These are phyloP conservation scores for Phytopythium cucurbitacearum DNA, from an alignment of 352 stramenopile species.

Conservation along the genomic window DNA sequence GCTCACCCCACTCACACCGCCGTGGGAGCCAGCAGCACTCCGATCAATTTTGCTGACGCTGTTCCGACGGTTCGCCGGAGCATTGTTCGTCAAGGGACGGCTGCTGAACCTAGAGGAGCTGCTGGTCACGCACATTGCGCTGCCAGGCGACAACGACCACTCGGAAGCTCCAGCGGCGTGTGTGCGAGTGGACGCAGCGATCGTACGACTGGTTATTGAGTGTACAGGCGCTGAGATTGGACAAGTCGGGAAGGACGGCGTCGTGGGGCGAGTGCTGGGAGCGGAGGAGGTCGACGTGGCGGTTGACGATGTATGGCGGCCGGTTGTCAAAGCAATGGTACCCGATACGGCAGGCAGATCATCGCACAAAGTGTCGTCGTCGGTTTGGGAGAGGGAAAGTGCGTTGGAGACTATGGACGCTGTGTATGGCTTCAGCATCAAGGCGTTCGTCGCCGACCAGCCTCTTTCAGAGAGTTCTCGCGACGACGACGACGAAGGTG, in stretches of 20 bases:
- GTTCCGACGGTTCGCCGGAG: slow-evolving; percentile 22
- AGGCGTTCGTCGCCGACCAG: not conserved
- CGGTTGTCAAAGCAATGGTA: no score
- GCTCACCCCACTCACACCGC: no score
- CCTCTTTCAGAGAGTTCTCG: not conserved
- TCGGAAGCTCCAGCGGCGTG: not conserved
- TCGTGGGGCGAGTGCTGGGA: slow-evolving; percentile 6
- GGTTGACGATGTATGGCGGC: not conserved
- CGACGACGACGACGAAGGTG: not conserved
- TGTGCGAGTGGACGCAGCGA: slow-evolving; percentile 1
- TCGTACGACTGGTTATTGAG: slow-evolving; percentile 14
- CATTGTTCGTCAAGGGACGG: slow-evolving; percentile 27
- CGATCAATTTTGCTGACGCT: slow-evolving; percentile 12
- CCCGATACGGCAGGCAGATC: no score
- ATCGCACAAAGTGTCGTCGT: not conserved
- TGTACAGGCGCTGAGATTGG: slow-evolving; percentile 8
- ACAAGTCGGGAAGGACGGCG: slow-evolving; percentile 9
- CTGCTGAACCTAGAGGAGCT: slow-evolving; percentile 44
- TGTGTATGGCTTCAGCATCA: slow-evolving; percentile 7
- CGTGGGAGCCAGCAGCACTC: not conserved
- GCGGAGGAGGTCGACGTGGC: not conserved
- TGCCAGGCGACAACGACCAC: not conserved
- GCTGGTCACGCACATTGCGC: slow-evolving; percentile 19
- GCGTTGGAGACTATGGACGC: slow-evolving; percentile 3
- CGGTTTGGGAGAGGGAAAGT: not conserved